Conservation (phyloP, 305 asterid genomes). For the Fraxinus xanthoxyloides region DNA sequence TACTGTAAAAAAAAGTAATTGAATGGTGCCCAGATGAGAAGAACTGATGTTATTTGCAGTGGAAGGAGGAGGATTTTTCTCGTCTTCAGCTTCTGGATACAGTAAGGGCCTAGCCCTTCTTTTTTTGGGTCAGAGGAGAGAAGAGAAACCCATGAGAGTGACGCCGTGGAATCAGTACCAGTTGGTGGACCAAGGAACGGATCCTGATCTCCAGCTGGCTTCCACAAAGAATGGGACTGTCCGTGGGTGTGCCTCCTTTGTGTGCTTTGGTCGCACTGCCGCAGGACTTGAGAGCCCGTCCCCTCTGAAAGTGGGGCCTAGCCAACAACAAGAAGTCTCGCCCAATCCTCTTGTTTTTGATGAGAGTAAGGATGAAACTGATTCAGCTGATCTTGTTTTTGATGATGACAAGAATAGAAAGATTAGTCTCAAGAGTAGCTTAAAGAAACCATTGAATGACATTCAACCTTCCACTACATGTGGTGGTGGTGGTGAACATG, state of each 20-base stretch:
- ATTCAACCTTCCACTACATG: conserved; percentile 29
- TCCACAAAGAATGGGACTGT: conserved; percentile 62
- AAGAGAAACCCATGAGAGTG: conserved; percentile 94
- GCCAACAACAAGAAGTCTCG: conserved; percentile 50
- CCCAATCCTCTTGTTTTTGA: conserved; percentile 38
- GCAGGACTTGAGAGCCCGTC: conserved; percentile 65
- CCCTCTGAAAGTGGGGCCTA: conserved; percentile 66
- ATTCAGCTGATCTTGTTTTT: conserved; percentile 30
- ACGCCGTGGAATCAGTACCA: conserved; percentile 96
- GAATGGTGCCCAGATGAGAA: conserved; percentile 67
- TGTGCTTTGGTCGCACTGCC: conserved; percentile 74
- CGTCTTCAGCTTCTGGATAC: conserved; percentile 93
- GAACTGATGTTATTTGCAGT: conserved; percentile 92
- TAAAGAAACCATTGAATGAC: conserved; percentile 51
- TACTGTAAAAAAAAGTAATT: conserved; percentile 29
- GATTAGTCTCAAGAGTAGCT: conserved; percentile 64
- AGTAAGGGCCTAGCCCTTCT: conserved; percentile 90
- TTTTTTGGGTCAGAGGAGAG: conserved; percentile 72
- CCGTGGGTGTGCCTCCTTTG: conserved; percentile 78
- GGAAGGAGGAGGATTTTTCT: conserved; percentile 98
- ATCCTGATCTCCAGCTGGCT: conserved; percentile 87
- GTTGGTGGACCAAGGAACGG: conserved; percentile 86
- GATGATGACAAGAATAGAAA: conserved; percentile 32
- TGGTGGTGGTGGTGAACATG: conserved; percentile 30
- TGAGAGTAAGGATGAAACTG: conserved; percentile 36